Percentiles rank a stretch among this genome's conserved stretches.
Conservation (phyloP, 768 basidiomycete genomes). For the Artomyces pyxidatus region DNA sequence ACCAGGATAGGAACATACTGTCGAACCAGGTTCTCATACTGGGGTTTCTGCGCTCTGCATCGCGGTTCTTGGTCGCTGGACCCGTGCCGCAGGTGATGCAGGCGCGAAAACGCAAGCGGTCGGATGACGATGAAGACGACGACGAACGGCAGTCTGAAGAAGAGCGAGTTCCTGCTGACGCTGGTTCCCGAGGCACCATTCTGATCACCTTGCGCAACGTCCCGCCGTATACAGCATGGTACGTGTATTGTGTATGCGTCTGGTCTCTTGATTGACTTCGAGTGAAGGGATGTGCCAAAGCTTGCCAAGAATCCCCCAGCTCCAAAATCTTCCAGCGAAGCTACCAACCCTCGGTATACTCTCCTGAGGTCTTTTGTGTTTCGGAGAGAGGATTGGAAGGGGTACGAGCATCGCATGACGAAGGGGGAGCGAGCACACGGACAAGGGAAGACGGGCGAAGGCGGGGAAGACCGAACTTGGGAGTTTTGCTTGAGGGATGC, state of each 20-base stretch:
- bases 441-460: constrained; percentile 58
- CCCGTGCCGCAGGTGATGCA: constrained; percentile 36
- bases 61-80: constrained; percentile 51
- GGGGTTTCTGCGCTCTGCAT: constrained; percentile 70
- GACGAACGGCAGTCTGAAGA: constrained; percentile 28
- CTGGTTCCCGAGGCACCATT: constrained; percentile 52
- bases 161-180: constrained; percentile 19
- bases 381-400: constrained; percentile 58
- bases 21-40: constrained; percentile 82
- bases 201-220: constrained; percentile 85
- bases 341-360: constrained; percentile 58
- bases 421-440: constrained; percentile 73
- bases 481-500: constrained; percentile 56
- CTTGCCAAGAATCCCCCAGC: constrained; percentile 70
- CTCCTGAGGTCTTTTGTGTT: constrained; percentile 79
- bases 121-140: constrained; percentile 35
- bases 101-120: constrained; percentile 35
- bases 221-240: constrained; percentile 85
- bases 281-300: constrained; percentile 61
- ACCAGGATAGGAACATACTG: constrained; percentile 88
- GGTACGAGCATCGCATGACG: constrained; percentile 93
- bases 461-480: constrained; percentile 81
- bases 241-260: constrained; percentile 13
- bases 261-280: background rate
- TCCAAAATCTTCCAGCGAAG: constrained; percentile 34